Evolutionary conservation across 345 rosid genomes (phyloP).

Genomic region (Cardiospermum halicacabum): DNA sequence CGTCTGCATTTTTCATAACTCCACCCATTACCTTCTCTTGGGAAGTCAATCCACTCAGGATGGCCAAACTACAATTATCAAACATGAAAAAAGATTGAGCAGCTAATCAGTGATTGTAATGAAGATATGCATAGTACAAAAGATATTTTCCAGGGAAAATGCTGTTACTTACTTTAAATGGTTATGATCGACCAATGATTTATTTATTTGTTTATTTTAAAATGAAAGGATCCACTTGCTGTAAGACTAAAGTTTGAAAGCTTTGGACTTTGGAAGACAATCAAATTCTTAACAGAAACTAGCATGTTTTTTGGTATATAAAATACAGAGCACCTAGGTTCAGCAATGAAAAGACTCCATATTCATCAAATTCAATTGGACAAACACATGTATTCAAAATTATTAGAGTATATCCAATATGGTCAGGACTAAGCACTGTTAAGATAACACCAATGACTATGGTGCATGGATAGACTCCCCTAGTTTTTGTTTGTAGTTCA

Average conservation of each 20-base stretch:
- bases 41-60: conserved; percentile 88
- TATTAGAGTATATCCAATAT: too few relatives aligned
- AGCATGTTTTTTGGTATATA: not conserved
- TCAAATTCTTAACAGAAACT: not conserved
- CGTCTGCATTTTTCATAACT: conserved; percentile 77
- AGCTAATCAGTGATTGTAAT: conserved; percentile 5
- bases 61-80: conserved; percentile 64
- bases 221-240: not conserved
- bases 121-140: not conserved
- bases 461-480: too few relatives aligned
- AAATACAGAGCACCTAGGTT: not conserved
- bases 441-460: too few relatives aligned
- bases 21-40: conserved; percentile 86
- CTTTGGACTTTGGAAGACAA: not conserved
- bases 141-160: not conserved
- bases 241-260: not conserved
- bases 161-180: not conserved
- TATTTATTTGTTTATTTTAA: not conserved
- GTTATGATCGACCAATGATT: not conserved
- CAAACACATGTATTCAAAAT: too few relatives aligned
- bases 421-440: too few relatives aligned
- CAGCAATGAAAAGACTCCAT: not conserved
- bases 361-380: too few relatives aligned
- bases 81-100: conserved; percentile 11
- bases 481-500: too few relatives aligned